phyloP scores from a whole-genome alignment of 306 rosid genomes.

The Aeschynomene evenia region DNA sequence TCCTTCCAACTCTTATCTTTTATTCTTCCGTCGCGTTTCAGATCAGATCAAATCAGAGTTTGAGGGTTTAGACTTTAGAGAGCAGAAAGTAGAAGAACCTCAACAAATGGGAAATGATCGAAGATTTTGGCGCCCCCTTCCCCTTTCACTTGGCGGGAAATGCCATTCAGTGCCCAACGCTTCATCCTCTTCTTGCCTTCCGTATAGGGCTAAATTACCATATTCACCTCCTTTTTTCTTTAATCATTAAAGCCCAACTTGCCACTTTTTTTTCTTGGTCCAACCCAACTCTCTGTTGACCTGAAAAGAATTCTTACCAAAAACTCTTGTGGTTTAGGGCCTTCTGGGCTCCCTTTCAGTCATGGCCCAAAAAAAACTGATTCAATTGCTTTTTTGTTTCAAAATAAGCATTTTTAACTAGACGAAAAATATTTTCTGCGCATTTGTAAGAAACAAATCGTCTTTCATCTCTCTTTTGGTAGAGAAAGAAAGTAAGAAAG shows the following conservation, averaged over 20 bases:
- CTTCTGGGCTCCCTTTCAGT: too few species aligned
- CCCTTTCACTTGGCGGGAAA: constrained; percentile 42
- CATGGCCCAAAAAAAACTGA: too few species aligned
- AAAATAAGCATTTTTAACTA: too few species aligned
- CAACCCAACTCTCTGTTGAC: too few species aligned
- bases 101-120: neutral
- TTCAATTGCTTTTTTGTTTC: too few species aligned
- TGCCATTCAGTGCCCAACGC: neutral
- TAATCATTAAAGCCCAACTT: neutral
- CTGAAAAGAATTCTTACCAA: too few species aligned
- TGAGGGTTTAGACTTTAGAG: constrained; percentile 21
- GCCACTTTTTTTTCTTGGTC: too few species aligned
- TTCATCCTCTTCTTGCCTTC: neutral
- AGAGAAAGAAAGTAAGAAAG: too few species aligned
- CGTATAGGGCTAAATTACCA: neutral
- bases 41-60: neutral
- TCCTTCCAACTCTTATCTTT: neutral
- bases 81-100: neutral
- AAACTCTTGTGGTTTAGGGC: too few species aligned
- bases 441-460: too few species aligned
- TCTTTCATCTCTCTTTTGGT: too few species aligned
- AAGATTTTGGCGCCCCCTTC: constrained; percentile 30
- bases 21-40: neutral
- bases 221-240: neutral
- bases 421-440: too few species aligned